Evolutionary conservation across 2,329 filamentous ascomycete species (phyloP), one percentile per base, ranked within the genome.

Genomic region (Hypocrella siamensis): DNA sequence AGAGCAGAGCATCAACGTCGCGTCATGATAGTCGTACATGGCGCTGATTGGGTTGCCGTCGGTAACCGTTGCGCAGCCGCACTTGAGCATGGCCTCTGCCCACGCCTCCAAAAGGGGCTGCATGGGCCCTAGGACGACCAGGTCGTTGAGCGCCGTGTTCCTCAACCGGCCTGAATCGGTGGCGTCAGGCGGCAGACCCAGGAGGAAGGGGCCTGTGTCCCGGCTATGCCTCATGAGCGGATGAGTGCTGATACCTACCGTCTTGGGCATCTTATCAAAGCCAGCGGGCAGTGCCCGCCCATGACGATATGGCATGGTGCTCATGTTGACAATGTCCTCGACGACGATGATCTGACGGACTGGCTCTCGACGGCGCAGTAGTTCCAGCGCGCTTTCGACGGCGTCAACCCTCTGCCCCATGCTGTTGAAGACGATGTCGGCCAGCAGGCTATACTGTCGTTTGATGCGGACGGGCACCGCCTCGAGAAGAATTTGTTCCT

Each of bases 341-440:
- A 58, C 19, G 15, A 49, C 40, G 5, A 58, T 42, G 19, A 58
- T 45, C 8, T 50, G 43, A 18, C 49, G 45, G 2, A 28, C 29
- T 4, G 46, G 43, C n/a, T 54, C 40, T 3, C 42, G 38, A 5
- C 43, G 39, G 1, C 40, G 38, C 33, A 44, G 31, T 17, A 42
- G 27, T 24, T 42, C 39, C 9, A 57, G 17, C 5, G 30, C 37
- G 5, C 33, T 18, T 2, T 21, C 24, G 1, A 36, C 17, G 12
- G 25, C 31, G 2, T 24, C 4, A 12, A 24, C 8, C 3, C 21
- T 24, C 9, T 12, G 9, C 21, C 9, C 9, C 21, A 24, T 9
- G 21, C 9, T 24, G 21, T 24, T 12, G 21, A 9, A 24, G 21
- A 24, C 8, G 21, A 24, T 8, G 8, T 24, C 21, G 21, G 12